Base-by-base conservation (phyloP, 768 basidiomycete species). In the Suillus sp. region DNA sequence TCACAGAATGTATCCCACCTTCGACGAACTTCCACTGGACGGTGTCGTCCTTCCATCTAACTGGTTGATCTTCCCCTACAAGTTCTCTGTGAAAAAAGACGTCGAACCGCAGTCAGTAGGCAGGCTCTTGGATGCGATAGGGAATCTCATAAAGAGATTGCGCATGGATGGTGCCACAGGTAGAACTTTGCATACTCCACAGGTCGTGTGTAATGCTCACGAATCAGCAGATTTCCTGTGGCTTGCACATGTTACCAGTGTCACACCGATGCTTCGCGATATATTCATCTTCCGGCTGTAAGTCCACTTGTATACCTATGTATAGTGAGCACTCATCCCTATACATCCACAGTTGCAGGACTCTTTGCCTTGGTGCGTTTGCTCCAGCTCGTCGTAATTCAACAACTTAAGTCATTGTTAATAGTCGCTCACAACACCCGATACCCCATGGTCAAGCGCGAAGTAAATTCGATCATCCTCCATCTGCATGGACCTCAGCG, bases 31-130 rank as follows among this genome's bases (percentile, higher is more conserved):
- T 54, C 66, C 50, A 53, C 70, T 86, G 0, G 82, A 88, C 67
- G 76, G 78, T 18, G 66, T 85, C 30, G 80, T 81, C 7, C 76
- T 90, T 38, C 88, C 88, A 0, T 79, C 79, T 1, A 81, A 80
- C 61, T 89, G 86, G 86, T 68, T 86, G 32, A 47, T 74, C n/a
- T 22, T 40, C 32, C 50, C 68, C 56, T 60, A 63, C 11, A 67
- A 65, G 59, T 66, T 68, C 58, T 71, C 40, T 13, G n/a, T 2
- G 0, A 48, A 66, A 40, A 68, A 68, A 63, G 58, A 64, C 9
- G 38, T 64, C 43, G 10, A 16, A 27, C 53, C 62, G 42, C 16
- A 30, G 18, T 18, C 66, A 14, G 3, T 70, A 0, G 0, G 48
- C 5, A 27, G 60, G 1, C 63, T 77, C 2, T 64, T 74, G 30